Base-by-base conservation (phyloP, 441 rosid genomes). In the Erodium chrysanthum region DNA sequence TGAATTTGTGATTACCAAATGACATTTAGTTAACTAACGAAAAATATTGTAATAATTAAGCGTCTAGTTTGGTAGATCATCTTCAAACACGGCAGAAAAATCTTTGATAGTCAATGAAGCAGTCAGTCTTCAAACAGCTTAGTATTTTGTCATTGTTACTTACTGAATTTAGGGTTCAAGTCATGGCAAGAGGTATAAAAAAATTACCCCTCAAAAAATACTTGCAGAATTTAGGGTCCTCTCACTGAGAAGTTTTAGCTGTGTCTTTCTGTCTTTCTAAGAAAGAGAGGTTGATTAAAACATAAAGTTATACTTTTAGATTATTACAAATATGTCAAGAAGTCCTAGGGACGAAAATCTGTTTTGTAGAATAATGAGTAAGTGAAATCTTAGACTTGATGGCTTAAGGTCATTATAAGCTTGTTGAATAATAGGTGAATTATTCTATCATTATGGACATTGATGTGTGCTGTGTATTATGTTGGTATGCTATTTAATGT, bases 371-470 rank as follows among this genome's bases (percentile, higher is more conserved):
- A 25, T 25, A 31, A 31, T 31, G 35, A 31, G 35, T 31, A 31
- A 31, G 35, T 31, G 35, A 31, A 31, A 6, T 31, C 35, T 5
- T 31, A 31, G 35, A 31, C 35, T 31, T 31, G 35, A 31, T 4
- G 5, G 35, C 6, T 31, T 31, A 31, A 31, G 35, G 35, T 31
- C 35, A 31, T 31, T 31, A 31, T 31, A 31, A 31, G 35, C 35
- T 31, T 59, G 29, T 59, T 59, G 7, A 59, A 12, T 59, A 59
- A 59, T 59, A 22, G 64, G 64, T 59, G 64, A 59, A 25, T 59
- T 14, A 31, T 33, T 59, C 33, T 59, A 59, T 23, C 29, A 20
- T 23, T 59, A 59, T 10, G 33, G 9, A 59, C n/a, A 59, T 11
- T 29, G 11, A 23, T 5, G 1, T 23, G 17, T n/a, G 8, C 20